These are phyloP conservation scores for Wickerhamiella galacta DNA, from an alignment of 805 yeast species.

Conservation along the genomic window DNA sequence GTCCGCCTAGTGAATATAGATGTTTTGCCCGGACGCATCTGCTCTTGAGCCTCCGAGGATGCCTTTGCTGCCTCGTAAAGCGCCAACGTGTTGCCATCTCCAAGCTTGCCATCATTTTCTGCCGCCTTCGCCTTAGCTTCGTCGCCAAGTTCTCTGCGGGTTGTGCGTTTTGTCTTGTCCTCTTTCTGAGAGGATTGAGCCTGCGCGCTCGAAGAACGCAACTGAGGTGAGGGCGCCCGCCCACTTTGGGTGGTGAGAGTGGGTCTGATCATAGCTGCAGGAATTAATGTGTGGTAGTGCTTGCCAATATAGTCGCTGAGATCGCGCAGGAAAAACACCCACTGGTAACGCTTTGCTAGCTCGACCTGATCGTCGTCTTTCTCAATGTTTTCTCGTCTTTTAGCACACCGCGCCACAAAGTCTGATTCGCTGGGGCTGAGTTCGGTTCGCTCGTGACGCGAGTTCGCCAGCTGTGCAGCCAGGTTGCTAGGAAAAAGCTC, in stretches of 20 bases:
- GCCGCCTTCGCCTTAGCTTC: constrained; percentile 5
- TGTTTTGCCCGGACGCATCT: constrained; percentile 10
- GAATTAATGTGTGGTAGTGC: constrained; percentile 21
- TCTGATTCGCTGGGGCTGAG: constrained; percentile 67
- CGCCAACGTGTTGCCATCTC: constrained; percentile 13
- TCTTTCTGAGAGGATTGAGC: too few species aligned
- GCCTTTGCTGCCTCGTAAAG: constrained; percentile 17
- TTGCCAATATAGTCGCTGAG: constrained; percentile 62
- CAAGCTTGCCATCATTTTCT: constrained; percentile 5
- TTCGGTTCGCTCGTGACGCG: constrained; percentile 15
- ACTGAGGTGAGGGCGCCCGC: too few species aligned
- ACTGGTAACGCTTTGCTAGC: constrained; percentile 59
- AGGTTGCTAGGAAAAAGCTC: constrained; percentile 59
- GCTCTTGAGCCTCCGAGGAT: constrained; percentile 14
- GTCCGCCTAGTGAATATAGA: constrained; percentile 33
- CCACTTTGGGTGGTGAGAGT: too few species aligned
- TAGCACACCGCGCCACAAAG: constrained; percentile 55
- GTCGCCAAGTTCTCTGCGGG: constrained; percentile 8
- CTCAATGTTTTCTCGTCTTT: constrained; percentile 47
- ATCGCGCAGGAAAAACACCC: constrained; percentile 71
- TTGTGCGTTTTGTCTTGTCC: neutral
- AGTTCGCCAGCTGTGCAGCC: constrained; percentile 23
- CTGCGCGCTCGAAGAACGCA: too few species aligned
- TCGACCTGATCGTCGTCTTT: constrained; percentile 29
- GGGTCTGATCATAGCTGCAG: too few species aligned